Conservation (phyloP, 164 flowering plant genomes). For the Tinospora cordifolia region DNA sequence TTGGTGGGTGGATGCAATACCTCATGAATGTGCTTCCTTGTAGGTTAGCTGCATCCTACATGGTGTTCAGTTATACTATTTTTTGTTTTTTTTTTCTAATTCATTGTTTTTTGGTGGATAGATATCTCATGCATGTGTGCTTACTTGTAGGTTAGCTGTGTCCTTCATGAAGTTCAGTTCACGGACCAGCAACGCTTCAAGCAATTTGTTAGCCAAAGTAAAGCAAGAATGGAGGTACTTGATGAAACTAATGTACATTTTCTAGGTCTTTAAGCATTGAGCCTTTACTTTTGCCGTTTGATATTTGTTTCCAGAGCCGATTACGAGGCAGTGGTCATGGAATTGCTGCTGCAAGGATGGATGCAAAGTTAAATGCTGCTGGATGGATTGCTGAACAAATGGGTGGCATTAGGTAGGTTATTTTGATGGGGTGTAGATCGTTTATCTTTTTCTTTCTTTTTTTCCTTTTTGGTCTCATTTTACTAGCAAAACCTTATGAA, state of each 20-base stretch:
- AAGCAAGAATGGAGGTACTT: conserved; percentile 96
- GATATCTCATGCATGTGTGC: conserved; percentile 17
- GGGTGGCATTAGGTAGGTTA: conserved; percentile 90
- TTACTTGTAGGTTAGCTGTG: conserved; percentile 52
- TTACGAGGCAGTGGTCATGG: conserved; percentile 98
- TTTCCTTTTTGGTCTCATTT: background rate
- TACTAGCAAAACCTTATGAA: background rate
- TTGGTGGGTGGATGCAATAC: too few relatives aligned
- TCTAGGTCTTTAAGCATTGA: background rate
- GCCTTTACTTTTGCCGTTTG: background rate
- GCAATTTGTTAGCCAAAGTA: conserved; percentile 98
- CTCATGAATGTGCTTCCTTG: too few relatives aligned
- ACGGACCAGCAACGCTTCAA: conserved; percentile 91
- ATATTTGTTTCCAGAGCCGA: conserved; percentile 51
- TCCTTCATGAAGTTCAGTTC: conserved; percentile 94
- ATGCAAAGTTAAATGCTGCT: conserved; percentile 83
- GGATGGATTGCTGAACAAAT: conserved; percentile 97
- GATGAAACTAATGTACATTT: background rate
- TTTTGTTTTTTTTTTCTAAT: too few relatives aligned
- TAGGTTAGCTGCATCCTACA: too few relatives aligned
- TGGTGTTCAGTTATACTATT: too few relatives aligned
- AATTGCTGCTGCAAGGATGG: conserved; percentile 96
- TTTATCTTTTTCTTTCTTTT: background rate
- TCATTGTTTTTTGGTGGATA: background rate
- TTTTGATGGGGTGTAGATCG: background rate